These are phyloP conservation scores for Blastobotrys apis DNA, from an alignment of 1,139 yeast genomes.

Conservation along the genomic window DNA sequence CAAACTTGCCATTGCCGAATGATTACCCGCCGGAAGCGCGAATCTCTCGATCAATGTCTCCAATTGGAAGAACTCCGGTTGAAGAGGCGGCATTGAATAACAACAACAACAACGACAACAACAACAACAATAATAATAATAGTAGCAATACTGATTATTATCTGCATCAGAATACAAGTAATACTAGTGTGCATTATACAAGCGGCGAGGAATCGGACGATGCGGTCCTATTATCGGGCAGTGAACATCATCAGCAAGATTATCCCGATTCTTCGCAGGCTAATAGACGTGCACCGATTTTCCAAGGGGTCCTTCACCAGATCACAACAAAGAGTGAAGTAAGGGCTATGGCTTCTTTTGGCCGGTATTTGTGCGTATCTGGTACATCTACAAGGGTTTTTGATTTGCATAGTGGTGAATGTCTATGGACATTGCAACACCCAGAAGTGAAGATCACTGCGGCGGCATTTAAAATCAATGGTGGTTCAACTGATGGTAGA, in stretches of 20 bases:
- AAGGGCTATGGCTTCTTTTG: constrained; percentile 26
- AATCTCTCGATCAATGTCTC: constrained; percentile 9
- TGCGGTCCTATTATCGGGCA: background rate
- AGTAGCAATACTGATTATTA: background rate
- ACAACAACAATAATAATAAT: background rate
- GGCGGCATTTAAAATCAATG: constrained; percentile 13
- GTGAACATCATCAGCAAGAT: constrained; percentile 9
- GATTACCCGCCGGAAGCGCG: constrained; percentile 6
- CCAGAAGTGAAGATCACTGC: constrained; percentile 31
- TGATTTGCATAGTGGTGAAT: constrained; percentile 28
- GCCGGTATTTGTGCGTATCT: constrained; percentile 27
- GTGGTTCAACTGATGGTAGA: constrained; percentile 17
- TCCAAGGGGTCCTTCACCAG: constrained; percentile 30
- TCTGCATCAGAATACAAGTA: constrained; percentile 2
- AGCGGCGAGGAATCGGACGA: background rate
- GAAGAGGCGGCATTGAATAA: background rate
- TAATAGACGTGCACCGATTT: constrained; percentile 34
- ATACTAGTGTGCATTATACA: background rate
- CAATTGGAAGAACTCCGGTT: background rate
- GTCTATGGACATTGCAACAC: constrained; percentile 28
- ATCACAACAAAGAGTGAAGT: constrained; percentile 30
- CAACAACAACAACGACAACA: background rate
- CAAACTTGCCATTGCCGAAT: constrained; percentile 4
- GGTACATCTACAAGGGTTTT: constrained; percentile 26
- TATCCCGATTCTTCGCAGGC: constrained; percentile 37